Evolutionary conservation across 495 filamentous ascomycete species (phyloP), one percentile per base, ranked within the genome.

Genomic region (Aspergillus diversus): DNA sequence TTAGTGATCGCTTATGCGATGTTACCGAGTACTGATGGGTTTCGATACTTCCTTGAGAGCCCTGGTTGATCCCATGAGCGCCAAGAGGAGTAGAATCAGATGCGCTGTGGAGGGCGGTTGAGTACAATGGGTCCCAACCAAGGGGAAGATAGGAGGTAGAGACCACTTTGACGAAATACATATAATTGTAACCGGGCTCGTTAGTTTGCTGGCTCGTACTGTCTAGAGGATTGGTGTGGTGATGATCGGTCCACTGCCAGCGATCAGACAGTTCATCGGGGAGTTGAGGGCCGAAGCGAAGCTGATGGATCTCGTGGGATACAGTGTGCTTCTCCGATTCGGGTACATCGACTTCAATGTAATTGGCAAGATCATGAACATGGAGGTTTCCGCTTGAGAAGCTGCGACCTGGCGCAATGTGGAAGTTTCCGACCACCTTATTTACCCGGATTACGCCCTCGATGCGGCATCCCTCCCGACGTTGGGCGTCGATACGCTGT

Each of bases 161-260:
- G 39, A 99, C 95, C 50, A 99, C 93, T 78, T 99, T 99, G 74
- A 99, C 83, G 73, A 98, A 99, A 81, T 99, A 99, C 93, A 97
- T 97, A 72, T 88, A 99, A 76, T 97, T 99, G 82, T 83, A 97
- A 43, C 88, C 89, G 55, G 90, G 85, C 66, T 97, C 92, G 27
- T 87, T 77, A 9, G 93, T 94, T 49, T 78, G 72, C 80, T 97
- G 93, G 66, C 82, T 76, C 8, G 90, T 91, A 53, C 81, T 81
- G 67, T 99, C 96, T n/a, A 99, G 84, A 2, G 95, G 95, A 74
- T 98, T 97, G 33, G 89, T 73, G 75, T 97, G 92, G 75, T 96
- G 92, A 74, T 96, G 91, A 71, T 92, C 93, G 13, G 90, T 91
- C 92, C 91, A 96, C 21, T 87, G 86, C 81, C 88, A 88, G 68